Base-by-base conservation (phyloP, 495 filamentous ascomycete species). In the Penicillium subrubescens region DNA sequence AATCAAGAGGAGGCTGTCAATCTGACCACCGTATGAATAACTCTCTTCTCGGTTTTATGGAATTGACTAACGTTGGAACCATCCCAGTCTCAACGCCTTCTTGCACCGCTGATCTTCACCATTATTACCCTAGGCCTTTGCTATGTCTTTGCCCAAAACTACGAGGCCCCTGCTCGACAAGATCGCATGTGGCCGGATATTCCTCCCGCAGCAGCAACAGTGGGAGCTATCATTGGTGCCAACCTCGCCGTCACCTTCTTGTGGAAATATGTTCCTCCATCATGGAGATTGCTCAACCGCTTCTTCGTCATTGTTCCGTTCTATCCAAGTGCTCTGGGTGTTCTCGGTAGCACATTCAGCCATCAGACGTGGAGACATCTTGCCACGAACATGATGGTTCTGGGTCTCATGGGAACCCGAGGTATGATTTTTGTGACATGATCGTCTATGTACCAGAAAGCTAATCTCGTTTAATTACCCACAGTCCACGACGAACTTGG, bases 401-500 rank as follows among this genome's bases (percentile, higher is more conserved):
- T 91, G 51, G 88, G 82, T 75, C 67, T 86, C 39, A 77, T 89
- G 64, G 89, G 89, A 12, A 79, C 82, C 33, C 76, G 74, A 65
- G 76, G 86, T 87, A 78, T 76, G 46, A 12, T 2, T 11, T 10
- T 17, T 33, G 29, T 50, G 27, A 12, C 8, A 33, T 8, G 4
- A 29, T 34, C 33, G 11, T 15, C 10, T 17, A 17, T 23, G n/a
- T 31, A 34, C 51, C 27, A 44, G 11, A 21, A 34, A 34, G 54
- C 64, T 62, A 62, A 64, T 17, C 1, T n/a, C 12, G 19, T 33
- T 11, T 50, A 8, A 14, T 25, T 2, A 52, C 44, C 6, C 11
- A 65, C 63, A 83, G 84, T 95, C 15, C 92, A 97, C 79, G 93
- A 97, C 68, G 89, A 97, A 59, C 84, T 97, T 58, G 94, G 93